Percentiles rank a stretch among this genome's conserved stretches.
phyloP scores from a whole-genome alignment of 805 yeast species.

The Kregervanrija delftensis region DNA sequence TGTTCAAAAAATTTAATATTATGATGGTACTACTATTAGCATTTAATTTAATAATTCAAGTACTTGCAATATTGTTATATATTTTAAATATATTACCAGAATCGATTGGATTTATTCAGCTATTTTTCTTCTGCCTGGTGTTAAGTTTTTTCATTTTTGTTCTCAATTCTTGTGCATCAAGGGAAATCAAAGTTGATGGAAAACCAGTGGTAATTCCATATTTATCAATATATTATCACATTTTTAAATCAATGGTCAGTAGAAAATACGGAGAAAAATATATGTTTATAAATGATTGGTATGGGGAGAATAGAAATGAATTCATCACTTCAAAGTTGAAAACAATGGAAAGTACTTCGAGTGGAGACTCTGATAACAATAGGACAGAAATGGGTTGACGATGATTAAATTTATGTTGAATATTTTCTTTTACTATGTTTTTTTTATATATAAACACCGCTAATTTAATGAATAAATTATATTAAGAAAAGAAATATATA shows the following conservation, averaged over 20 bases:
- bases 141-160: constrained; percentile 5
- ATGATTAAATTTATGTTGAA: too few relatives aligned
- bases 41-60: background rate
- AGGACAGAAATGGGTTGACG: background rate
- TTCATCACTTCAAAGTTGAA: constrained; percentile 7
- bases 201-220: constrained; percentile 6
- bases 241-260: background rate
- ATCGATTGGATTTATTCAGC: constrained; percentile 6
- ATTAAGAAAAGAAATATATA: background rate
- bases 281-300: constrained; percentile 14
- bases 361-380: background rate
- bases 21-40: background rate
- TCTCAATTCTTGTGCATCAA: constrained; percentile 9
- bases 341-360: background rate
- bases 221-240: constrained; percentile 8
- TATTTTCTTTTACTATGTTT: too few relatives aligned
- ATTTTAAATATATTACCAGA: background rate
- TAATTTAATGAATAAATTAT: too few relatives aligned
- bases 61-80: background rate
- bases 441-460: too few relatives aligned
- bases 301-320: constrained; percentile 12
- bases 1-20: constrained; percentile 1
- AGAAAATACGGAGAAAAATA: constrained; percentile 3
- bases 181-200: constrained; percentile 10
- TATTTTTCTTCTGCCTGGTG: constrained; percentile 8